These are phyloP conservation scores for Microstroma glucosiphilum DNA, from an alignment of 1,284 basidiomycete species.

Conservation along the genomic window DNA sequence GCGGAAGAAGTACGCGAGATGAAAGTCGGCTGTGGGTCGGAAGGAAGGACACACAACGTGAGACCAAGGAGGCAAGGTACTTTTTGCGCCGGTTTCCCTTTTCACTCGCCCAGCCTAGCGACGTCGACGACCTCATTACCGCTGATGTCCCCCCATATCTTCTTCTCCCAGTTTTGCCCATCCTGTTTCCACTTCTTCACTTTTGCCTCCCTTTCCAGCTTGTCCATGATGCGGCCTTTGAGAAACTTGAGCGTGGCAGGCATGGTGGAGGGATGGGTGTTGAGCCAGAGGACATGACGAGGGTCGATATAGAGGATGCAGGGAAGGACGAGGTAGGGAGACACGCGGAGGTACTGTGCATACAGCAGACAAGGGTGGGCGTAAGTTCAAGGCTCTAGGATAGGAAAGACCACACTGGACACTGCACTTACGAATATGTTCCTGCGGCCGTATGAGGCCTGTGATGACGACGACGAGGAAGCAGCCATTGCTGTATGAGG, in stretches of 20 bases:
- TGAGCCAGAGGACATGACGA: constrained; percentile 52
- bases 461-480: too few species aligned
- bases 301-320: constrained; percentile 52
- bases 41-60: too few species aligned
- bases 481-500: too few species aligned
- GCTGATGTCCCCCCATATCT: constrained; percentile 19
- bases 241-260: constrained; percentile 38
- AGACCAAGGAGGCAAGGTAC: too few species aligned
- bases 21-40: constrained; percentile 27
- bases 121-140: constrained; percentile 50
- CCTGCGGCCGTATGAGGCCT: not conserved
- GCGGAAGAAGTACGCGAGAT: constrained; percentile 52
- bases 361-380: constrained; percentile 24
- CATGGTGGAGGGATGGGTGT: constrained; percentile 29
- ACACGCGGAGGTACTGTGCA: constrained; percentile 51
- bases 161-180: constrained; percentile 15
- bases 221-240: constrained; percentile 45
- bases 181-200: constrained; percentile 36
- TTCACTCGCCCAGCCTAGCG: constrained; percentile 24
- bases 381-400: not conserved
- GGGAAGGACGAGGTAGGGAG: constrained; percentile 48
- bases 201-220: constrained; percentile 41
- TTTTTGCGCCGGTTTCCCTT: too few species aligned
- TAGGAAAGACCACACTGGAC: not conserved
- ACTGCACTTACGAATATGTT: not conserved